Base-by-base conservation (phyloP, 805 yeast genomes). In the Saccharomycopsis sp. region DNA sequence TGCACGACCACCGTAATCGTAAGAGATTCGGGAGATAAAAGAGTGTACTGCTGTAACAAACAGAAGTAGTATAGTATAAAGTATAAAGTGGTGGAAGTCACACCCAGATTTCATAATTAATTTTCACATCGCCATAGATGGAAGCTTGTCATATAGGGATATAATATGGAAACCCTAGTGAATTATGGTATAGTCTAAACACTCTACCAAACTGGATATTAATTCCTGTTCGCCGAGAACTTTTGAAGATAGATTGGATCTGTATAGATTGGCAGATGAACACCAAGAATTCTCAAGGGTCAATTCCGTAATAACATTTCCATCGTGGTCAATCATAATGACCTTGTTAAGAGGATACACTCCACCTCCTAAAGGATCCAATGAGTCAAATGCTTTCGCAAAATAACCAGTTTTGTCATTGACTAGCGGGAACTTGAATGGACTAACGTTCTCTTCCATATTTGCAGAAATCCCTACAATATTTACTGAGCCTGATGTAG, bases 341-440 rank as follows among this genome's bases (percentile, higher is more conserved):
- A 72, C 62, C 19, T 70, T 65, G 14, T 69, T 67, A 22, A 70
- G 52, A 0, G 75, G 73, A 60, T 66, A 72, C 14, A 66, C 52
- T 0, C 73, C 74, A 25, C 75, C 75, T 23, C 75, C 75, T 7
- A 72, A 57, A 2, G 75, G 75, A 58, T 72, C 71, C 29, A 66
- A 53, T 29, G 70, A 42, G 1, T 58, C 56, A 52, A 72, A 59
- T 1, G 42, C 24, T 49, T 60, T 63, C n/a, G 71, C 64, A 38
- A 71, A 55, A 8, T 41, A 22, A 1, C 73, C 74, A n/a, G 58
- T 52, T 9, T 58, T 3, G 58, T 71, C 75, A 19, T 66, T 44
- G 9, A 71, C 24, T 2, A 71, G 62, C 1, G 74, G 73, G 54
- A 67, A 69, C 1, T 55, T 49, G 42, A 58, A 59, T 1, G 44